Conservation (phyloP, 1,284 basidiomycete genomes). For the Fomitopsis palustris region DNA sequence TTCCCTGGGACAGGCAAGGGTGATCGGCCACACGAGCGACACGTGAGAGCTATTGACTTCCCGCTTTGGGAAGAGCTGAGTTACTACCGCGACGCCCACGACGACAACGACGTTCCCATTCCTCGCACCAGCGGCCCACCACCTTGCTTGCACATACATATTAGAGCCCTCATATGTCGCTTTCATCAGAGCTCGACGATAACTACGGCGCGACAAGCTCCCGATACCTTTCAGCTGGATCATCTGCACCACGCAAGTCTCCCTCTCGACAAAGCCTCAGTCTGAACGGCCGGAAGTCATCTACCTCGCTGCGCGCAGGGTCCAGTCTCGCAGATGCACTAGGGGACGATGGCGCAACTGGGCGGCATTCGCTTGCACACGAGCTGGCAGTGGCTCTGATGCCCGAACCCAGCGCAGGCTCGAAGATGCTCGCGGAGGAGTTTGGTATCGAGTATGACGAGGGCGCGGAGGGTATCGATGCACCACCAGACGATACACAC, state of each 20-base stretch:
- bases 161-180: conserved; percentile 10
- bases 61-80: not conserved
- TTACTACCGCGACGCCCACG: conserved; percentile 4
- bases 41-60: not conserved
- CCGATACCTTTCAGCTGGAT: conserved; percentile 18
- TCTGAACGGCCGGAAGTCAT: conserved; percentile 40
- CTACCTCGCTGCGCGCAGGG: conserved; percentile 35
- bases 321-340: conserved; percentile 32
- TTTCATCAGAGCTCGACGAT: conserved; percentile 20
- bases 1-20: not conserved
- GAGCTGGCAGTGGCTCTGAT: conserved; percentile 79
- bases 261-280: conserved; percentile 43
- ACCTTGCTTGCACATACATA: not conserved
- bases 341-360: conserved; percentile 40
- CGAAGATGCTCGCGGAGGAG: conserved; percentile 75
- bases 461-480: conserved; percentile 77
- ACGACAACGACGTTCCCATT: not conserved
- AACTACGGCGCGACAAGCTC: conserved; percentile 17
- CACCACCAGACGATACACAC: conserved; percentile 24
- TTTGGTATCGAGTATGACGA: conserved; percentile 85
- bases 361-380: conserved; percentile 72
- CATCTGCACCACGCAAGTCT: conserved; percentile 38
- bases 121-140: not conserved
- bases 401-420: conserved; percentile 74
- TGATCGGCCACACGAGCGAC: not conserved